Percentiles rank a stretch among this genome's conserved stretches.
Evolutionary conservation across 441 rosid genomes (phyloP).

Genomic region (Populus trichocarpa): DNA sequence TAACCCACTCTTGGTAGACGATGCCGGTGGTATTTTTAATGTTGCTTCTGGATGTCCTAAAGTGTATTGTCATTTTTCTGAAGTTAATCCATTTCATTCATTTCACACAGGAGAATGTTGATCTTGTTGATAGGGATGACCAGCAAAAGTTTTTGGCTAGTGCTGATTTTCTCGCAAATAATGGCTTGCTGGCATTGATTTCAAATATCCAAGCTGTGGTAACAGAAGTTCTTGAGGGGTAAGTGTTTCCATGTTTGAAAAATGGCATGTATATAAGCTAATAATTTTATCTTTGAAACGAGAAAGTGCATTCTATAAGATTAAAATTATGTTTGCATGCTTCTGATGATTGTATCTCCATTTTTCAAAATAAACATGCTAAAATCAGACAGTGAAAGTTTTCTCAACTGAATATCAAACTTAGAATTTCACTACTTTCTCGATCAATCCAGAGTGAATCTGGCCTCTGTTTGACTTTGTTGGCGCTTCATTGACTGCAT

Average conservation of each 20-base stretch:
- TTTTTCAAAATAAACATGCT: neutral
- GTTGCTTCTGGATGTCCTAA: neutral
- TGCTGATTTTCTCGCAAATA: constrained; percentile 73
- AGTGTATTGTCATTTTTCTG: constrained; percentile 11
- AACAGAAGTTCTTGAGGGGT: constrained; percentile 75
- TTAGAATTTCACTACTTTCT: neutral
- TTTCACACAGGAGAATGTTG: constrained; percentile 57
- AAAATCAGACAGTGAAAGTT: neutral
- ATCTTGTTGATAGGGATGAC: constrained; percentile 64
- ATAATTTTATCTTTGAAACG: neutral
- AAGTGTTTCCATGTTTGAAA: constrained; percentile 13
- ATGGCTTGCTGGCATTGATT: constrained; percentile 57
- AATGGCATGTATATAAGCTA: neutral
- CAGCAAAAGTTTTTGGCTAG: constrained; percentile 71
- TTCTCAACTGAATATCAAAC: neutral
- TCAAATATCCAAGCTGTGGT: constrained; percentile 56
- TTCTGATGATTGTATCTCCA: neutral
- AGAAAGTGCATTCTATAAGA: neutral
- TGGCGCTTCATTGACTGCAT: constrained; percentile 1
- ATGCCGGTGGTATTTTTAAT: constrained; percentile 1
- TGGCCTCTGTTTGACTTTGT: neutral
- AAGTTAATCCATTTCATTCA: constrained; percentile 13
- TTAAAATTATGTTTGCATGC: neutral
- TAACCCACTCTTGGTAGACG: neutral
- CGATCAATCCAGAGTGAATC: neutral